Percentiles rank a stretch among this genome's conserved stretches.
Conservation (phyloP, 1,139 yeast species). For the Yamadazyma friedrichii region DNA sequence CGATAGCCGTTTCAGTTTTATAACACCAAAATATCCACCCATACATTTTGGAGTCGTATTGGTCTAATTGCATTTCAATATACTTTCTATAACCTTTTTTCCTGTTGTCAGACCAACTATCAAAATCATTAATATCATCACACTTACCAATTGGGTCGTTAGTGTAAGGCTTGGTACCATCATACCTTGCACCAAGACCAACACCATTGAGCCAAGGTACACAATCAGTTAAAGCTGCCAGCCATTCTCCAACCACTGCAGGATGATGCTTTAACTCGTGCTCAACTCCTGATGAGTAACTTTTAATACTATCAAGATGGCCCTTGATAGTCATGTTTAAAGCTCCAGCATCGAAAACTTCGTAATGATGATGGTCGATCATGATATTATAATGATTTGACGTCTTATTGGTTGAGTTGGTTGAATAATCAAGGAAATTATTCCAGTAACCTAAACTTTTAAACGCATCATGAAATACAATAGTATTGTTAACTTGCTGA, state of each 20-base stretch:
- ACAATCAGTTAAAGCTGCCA: constrained; percentile 94
- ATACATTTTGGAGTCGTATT: constrained; percentile 60
- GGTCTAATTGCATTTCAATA: constrained; percentile 89
- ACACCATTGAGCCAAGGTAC: constrained; percentile 91
- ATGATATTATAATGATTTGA: constrained; percentile 63
- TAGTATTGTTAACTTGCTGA: constrained; percentile 45
- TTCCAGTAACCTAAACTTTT: constrained; percentile 62
- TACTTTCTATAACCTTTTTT: constrained; percentile 60
- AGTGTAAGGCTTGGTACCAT: constrained; percentile 53
- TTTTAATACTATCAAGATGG: constrained; percentile 63
- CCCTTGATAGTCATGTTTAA: constrained; percentile 54
- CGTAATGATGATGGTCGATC: constrained; percentile 90
- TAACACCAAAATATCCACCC: constrained; percentile 96
- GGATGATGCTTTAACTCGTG: constrained; percentile 66
- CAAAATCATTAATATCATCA: constrained; percentile 52
- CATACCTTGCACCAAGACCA: constrained; percentile 80
- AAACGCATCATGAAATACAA: constrained; percentile 77
- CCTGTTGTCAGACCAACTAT: constrained; percentile 59
- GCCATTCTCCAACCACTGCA: constrained; percentile 87
- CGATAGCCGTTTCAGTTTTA: constrained; percentile 84
- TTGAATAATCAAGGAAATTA: constrained; percentile 33
- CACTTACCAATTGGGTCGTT: constrained; percentile 63
- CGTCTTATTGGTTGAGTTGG: constrained; percentile 29
- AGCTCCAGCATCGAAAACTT: constrained; percentile 70
- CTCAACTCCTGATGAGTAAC: constrained; percentile 50